These are phyloP conservation scores for Fusarium proliferatum DNA, from an alignment of 2,329 filamentous ascomycete species.

Conservation along the genomic window DNA sequence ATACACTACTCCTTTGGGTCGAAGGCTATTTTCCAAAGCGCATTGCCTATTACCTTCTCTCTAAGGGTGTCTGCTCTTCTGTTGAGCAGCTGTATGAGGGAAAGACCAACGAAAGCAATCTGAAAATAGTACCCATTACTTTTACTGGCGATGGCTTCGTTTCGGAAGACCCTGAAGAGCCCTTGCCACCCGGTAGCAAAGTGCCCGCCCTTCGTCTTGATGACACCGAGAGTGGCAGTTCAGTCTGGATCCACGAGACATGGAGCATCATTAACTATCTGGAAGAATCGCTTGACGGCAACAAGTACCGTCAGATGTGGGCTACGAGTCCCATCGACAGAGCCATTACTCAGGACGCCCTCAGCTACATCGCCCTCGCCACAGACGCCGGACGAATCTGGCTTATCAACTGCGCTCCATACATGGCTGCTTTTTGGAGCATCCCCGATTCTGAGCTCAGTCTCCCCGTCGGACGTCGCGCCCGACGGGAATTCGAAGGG, in stretches of 20 bases:
- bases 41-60: neutral
- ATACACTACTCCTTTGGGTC: neutral
- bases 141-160: neutral
- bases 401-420: neutral
- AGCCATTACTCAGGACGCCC: neutral
- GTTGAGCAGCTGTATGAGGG: neutral
- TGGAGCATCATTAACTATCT: neutral
- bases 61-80: neutral
- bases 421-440: neutral
- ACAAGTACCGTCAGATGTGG: neutral
- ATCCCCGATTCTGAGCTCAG: neutral
- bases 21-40: conserved; percentile 6
- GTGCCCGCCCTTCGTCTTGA: neutral
- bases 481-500: neutral
- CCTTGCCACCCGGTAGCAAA: neutral
- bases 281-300: neutral
- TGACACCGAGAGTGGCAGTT: neutral
- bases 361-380: neutral
- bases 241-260: neutral
- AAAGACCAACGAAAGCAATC: neutral
- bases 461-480: neutral
- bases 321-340: neutral
- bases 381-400: neutral
- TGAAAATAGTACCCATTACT: neutral
- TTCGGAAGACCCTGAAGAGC: neutral